Percentiles rank a stretch among this genome's conserved stretches.
These are phyloP conservation scores for Pezicula rhizophila DNA, from an alignment of 2,329 filamentous ascomycete species.

Conservation along the genomic window DNA sequence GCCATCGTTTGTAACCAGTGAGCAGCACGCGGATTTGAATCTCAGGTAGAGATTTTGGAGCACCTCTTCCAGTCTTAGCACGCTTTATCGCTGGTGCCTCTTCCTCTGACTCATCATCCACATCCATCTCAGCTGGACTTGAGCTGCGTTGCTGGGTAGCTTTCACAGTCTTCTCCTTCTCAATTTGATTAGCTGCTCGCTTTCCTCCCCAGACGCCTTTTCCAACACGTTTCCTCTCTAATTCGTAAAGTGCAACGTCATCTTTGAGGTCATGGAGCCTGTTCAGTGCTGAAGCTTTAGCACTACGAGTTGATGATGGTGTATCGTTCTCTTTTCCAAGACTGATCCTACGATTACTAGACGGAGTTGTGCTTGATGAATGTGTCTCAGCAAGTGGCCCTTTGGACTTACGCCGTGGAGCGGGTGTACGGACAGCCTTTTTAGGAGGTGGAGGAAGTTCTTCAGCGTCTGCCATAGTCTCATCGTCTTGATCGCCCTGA, in stretches of 20 bases:
- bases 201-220: constrained; percentile 57
- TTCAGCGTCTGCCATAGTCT: constrained; percentile 13
- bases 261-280: constrained; percentile 70
- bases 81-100: constrained; percentile 43
- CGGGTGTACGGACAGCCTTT: constrained; percentile 21
- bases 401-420: constrained; percentile 4
- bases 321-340: constrained; percentile 78
- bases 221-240: constrained; percentile 73
- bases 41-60: constrained; percentile 40
- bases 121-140: constrained; percentile 32
- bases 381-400: neutral
- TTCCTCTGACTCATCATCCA: constrained; percentile 38
- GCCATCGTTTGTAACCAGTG: constrained; percentile 81
- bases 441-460: constrained; percentile 18
- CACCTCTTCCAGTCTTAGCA: constrained; percentile 55
- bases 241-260: constrained; percentile 87
- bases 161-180: constrained; percentile 37
- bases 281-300: constrained; percentile 78
- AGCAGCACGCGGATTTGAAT: constrained; percentile 72
- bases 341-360: constrained; percentile 42
- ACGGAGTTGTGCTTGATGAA: constrained; percentile 43
- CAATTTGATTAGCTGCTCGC: constrained; percentile 51
- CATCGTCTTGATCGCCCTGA: constrained; percentile 6
- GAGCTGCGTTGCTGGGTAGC: constrained; percentile 24
- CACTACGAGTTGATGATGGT: constrained; percentile 73